Evolutionary conservation across 2,329 filamentous ascomycete species (phyloP).

Genomic region (Xylogone sp.): DNA sequence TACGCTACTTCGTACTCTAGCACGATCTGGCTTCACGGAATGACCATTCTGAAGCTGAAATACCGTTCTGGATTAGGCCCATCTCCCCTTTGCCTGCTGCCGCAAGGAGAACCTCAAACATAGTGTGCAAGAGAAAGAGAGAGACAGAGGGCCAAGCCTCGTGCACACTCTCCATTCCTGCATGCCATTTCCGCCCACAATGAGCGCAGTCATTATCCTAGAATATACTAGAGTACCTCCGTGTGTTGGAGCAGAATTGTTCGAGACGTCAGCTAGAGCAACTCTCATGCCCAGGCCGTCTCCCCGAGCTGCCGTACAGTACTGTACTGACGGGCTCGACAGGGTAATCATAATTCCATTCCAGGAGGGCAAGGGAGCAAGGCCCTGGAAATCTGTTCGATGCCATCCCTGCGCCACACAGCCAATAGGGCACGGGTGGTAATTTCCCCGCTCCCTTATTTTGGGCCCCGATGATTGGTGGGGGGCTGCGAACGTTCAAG

Average conservation of each 20-base stretch:
- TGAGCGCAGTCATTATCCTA: neutral
- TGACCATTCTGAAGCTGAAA: too few relatives aligned
- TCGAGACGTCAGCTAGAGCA: too few relatives aligned
- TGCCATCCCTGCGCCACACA: constrained; percentile 16
- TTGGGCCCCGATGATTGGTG: constrained; percentile 17
- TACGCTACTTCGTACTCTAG: too few relatives aligned
- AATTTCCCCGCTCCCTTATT: constrained; percentile 17
- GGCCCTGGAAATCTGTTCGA: constrained; percentile 9
- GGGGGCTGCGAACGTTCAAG: neutral
- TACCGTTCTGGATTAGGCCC: too few relatives aligned
- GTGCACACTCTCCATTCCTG: neutral
- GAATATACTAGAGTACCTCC: too few relatives aligned
- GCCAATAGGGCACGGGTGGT: constrained; percentile 13
- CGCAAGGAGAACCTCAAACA: neutral
- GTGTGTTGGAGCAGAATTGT: too few relatives aligned
- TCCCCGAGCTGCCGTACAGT: constrained; percentile 1
- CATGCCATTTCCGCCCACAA: neutral
- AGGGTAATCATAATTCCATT: constrained; percentile 10
- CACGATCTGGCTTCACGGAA: too few relatives aligned
- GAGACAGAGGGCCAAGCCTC: neutral
- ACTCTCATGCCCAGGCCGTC: neutral
- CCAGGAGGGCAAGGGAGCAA: constrained; percentile 6
- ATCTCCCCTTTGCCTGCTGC: neutral
- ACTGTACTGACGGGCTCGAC: constrained; percentile 6
- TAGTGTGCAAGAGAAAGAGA: neutral